Percentiles rank a stretch among this genome's conserved stretches.
Evolutionary conservation across 1,284 basidiomycete genomes (phyloP).

Genomic region (Puccinia triticina): DNA sequence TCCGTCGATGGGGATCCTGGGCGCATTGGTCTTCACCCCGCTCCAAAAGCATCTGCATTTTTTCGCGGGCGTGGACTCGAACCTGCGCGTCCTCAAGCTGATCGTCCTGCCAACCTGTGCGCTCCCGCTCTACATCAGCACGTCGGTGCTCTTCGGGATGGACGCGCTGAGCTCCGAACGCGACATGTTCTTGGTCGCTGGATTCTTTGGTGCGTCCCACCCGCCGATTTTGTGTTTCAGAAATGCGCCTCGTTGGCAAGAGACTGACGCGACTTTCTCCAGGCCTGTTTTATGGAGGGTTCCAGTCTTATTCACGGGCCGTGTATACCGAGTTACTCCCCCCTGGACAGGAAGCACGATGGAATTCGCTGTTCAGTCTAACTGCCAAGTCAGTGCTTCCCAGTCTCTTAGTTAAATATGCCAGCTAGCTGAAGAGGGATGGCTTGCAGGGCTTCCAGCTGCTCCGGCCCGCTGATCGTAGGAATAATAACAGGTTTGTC

Average conservation of each 20-base stretch:
- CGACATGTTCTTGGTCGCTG: slow-evolving; percentile 33
- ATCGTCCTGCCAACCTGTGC: slow-evolving; percentile 18
- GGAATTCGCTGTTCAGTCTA: slow-evolving; percentile 42
- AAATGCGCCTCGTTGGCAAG: too few relatives aligned
- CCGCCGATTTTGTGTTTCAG: too few relatives aligned
- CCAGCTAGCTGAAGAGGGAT: not conserved
- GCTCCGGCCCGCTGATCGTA: slow-evolving; percentile 15
- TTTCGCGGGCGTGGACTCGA: slow-evolving; percentile 34
- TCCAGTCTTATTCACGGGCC: slow-evolving; percentile 35
- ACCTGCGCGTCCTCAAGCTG: slow-evolving; percentile 17
- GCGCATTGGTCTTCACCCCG: slow-evolving; percentile 18
- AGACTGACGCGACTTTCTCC: not conserved
- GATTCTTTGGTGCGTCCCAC: slow-evolving; percentile 39
- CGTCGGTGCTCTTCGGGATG: slow-evolving; percentile 15
- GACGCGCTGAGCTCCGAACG: slow-evolving; percentile 8
- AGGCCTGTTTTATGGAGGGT: slow-evolving; percentile 40
- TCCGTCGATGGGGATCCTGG: slow-evolving; percentile 22
- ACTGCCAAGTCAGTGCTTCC: slow-evolving; percentile 24
- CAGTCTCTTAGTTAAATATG: not conserved
- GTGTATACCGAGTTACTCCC: slow-evolving; percentile 42
- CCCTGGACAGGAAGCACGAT: slow-evolving; percentile 41
- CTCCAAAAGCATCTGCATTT: not conserved
- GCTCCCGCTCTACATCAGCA: slow-evolving; percentile 37
- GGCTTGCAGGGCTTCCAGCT: slow-evolving; percentile 26
- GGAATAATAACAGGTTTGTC: slow-evolving; percentile 35